Evolutionary conservation across 2,329 filamentous ascomycete species (phyloP).

Genomic region (Arthrobotrys entomopaga): DNA sequence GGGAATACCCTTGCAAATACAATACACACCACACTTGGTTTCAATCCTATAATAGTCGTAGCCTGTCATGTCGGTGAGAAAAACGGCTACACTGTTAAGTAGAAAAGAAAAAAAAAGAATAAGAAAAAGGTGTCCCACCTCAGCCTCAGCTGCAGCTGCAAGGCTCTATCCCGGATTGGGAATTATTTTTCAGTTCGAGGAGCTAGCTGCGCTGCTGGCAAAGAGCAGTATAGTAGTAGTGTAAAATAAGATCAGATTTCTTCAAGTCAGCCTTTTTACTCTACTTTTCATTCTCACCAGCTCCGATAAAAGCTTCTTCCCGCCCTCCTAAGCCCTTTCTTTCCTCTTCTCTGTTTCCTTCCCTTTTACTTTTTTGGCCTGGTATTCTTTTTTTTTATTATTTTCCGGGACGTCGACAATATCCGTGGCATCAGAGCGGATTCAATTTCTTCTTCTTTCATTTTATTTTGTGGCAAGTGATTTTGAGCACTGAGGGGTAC

Average conservation of each 20-base stretch:
- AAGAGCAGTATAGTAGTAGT: neutral
- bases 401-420: conserved; percentile 13
- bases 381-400: conserved; percentile 31
- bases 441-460: conserved; percentile 17
- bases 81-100: no score
- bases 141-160: conserved; percentile 54
- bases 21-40: conserved; percentile 10
- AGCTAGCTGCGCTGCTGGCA: neutral
- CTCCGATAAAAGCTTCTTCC: conserved; percentile 50
- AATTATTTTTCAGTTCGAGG: conserved; percentile 23
- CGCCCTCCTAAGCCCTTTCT: conserved; percentile 19
- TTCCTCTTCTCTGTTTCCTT: conserved; percentile 5
- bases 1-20: conserved; percentile 31
- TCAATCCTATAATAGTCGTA: neutral
- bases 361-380: conserved; percentile 5
- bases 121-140: conserved; percentile 47
- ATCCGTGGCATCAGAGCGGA: conserved; percentile 13
- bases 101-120: conserved; percentile 1
- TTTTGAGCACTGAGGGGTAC: conserved; percentile 32
- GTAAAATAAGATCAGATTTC: conserved; percentile 30
- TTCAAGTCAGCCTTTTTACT: no score
- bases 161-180: conserved; percentile 50
- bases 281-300: conserved; percentile 41
- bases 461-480: conserved; percentile 1
- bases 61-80: no score